Base-by-base conservation (phyloP, 2,329 filamentous ascomycete species). In the Cryphonectria japonica region DNA sequence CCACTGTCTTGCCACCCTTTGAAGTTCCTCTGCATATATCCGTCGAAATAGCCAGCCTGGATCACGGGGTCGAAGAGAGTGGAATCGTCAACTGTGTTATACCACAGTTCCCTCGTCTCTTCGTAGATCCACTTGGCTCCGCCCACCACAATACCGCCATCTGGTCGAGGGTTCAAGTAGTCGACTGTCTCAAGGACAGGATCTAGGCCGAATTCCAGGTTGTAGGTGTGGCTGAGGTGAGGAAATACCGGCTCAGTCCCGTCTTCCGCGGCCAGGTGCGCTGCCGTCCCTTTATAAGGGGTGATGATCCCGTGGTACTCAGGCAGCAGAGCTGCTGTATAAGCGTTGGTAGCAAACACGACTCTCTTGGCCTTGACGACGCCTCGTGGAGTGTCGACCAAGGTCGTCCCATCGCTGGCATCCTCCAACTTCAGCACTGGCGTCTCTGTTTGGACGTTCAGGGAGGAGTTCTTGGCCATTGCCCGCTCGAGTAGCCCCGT, bases 21-120 rank as follows among this genome's bases (percentile, higher is more conserved):
- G 69, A 75, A 75, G 63, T 65, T 70, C 19, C 76, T 74, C 69
- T 77, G 76, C 76, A 78, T 78, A 32, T 77, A 77, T 14, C 76
- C 76, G 19, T 77, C 75, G 63, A 77, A 78, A 64, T 77, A 77
- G 29, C 66, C 43, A 3, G 66, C 63, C 46, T 72, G 69, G 3
- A 68, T 37, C 6, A 74, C 73, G 6, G 71, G 64, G 19, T 74
- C 70, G 11, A 77, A 72, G 26, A 77, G 70, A 39, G 70, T 75
- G n/a, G 73, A 74, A 46, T 78, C 77, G 43, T 77, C 72, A 11
- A 73, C 71, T 5, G 62, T 72, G 11, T 70, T 29, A 9, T 70
- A 73, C 73, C 73, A 74, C 16, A 70, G 34, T 16, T 69, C 65
- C n/a, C 62, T 39, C 9, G 67, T 39, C n/a, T 70, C 43, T 16